Conservation (phyloP, 2,329 filamentous ascomycete species). For the Emericellopsis cladophorae region DNA sequence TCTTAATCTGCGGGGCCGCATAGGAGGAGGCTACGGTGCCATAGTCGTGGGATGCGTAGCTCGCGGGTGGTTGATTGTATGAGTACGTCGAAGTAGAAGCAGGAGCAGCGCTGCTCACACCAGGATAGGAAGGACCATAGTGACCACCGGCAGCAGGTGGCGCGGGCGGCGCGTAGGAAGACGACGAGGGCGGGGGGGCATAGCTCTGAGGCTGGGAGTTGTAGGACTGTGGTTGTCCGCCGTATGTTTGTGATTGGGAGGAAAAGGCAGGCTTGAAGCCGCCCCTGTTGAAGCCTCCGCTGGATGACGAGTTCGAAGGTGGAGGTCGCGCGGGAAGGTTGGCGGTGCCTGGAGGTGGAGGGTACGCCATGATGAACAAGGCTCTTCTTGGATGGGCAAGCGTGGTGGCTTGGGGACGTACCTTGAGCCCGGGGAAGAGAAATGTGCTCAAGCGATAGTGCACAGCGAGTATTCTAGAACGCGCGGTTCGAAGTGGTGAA, state of each 20-base stretch:
- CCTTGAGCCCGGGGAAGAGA: constrained; percentile 29
- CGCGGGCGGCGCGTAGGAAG: constrained; percentile 18
- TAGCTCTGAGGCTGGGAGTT: constrained; percentile 1
- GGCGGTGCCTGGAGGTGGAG: constrained; percentile 63
- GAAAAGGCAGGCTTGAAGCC: constrained; percentile 39
- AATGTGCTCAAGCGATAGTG: constrained; percentile 17
- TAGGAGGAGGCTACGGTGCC: constrained; percentile 3
- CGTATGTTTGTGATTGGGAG: constrained; percentile 21
- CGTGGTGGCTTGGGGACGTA: constrained; percentile 23
- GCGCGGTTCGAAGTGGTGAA: background rate
- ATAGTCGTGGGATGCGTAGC: constrained; percentile 17
- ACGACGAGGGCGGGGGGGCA: constrained; percentile 4
- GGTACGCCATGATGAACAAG: constrained; percentile 70
- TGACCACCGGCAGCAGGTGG: constrained; percentile 18
- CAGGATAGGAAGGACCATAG: constrained; percentile 24
- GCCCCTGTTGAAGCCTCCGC: constrained; percentile 2
- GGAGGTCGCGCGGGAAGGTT: constrained; percentile 64
- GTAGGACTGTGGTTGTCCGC: constrained; percentile 11
- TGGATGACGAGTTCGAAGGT: constrained; percentile 19
- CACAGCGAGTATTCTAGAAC: background rate
- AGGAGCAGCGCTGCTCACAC: constrained; percentile 5
- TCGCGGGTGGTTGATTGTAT: background rate
- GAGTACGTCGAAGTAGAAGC: constrained; percentile 13
- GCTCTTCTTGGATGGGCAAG: background rate
- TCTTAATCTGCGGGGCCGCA: constrained; percentile 52